Conservation (phyloP, 179 eudicot genomes). For the Beta lomatogona region DNA sequence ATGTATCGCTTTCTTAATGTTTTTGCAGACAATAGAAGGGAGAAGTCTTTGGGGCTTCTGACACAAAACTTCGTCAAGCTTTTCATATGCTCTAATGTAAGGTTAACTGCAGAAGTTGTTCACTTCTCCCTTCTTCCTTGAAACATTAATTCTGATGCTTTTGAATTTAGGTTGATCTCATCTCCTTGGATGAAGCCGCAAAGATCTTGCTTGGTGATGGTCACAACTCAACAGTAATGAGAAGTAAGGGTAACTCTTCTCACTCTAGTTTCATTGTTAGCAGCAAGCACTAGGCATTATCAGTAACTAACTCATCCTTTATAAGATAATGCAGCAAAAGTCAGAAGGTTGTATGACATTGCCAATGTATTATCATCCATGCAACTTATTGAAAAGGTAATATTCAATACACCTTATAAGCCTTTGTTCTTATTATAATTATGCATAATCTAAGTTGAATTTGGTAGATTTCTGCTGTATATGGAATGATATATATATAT, state of each 20-base stretch:
- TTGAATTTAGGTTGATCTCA: constrained; percentile 55
- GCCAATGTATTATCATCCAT: constrained; percentile 90
- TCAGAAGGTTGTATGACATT: constrained; percentile 89
- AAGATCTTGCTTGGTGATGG: constrained; percentile 81
- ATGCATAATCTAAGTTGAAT: not conserved
- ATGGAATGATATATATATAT: no score
- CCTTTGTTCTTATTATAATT: not conserved
- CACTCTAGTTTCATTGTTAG: not conserved
- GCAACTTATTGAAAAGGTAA: constrained; percentile 92
- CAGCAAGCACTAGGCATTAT: not conserved
- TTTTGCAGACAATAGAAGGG: constrained; percentile 75
- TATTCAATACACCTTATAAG: not conserved
- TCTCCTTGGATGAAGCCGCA: constrained; percentile 92
- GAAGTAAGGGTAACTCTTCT: constrained; percentile 56
- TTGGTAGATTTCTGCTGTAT: not conserved
- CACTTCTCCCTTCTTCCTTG: constrained; percentile 1
- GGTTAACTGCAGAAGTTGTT: constrained; percentile 19
- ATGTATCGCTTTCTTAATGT: not conserved
- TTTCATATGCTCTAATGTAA: constrained; percentile 78
- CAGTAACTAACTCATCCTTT: constrained; percentile 38
- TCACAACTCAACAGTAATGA: constrained; percentile 52
- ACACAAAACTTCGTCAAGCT: constrained; percentile 93
- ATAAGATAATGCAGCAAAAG: constrained; percentile 85
- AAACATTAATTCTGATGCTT: not conserved
- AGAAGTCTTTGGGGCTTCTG: constrained; percentile 87